These are phyloP conservation scores for Jimgerdemannia flammicorona DNA, from an alignment of 192 early-diverging fungal species.

Conservation along the genomic window DNA sequence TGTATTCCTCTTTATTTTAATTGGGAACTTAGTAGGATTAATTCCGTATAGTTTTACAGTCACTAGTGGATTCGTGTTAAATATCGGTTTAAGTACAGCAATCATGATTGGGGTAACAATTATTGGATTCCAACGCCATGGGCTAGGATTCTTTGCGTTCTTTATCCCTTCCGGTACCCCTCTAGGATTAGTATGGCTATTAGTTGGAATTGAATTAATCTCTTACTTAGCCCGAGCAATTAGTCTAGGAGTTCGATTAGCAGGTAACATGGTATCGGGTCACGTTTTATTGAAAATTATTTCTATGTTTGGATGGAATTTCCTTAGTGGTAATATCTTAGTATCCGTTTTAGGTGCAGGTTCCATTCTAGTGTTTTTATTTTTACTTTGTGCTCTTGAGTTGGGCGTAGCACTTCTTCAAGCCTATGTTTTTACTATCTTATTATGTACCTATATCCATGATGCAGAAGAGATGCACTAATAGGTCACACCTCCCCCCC, in stretches of 20 bases:
- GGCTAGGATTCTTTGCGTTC: constrained; percentile 47
- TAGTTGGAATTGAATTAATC: constrained; percentile 50
- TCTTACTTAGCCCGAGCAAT: constrained; percentile 48
- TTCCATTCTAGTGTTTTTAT: constrained; percentile 44
- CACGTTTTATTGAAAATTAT: constrained; percentile 52
- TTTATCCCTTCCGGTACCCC: constrained; percentile 47
- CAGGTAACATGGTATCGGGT: constrained; percentile 44
- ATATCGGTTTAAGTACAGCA: constrained; percentile 39
- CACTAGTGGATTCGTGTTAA: constrained; percentile 45
- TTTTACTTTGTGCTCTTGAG: constrained; percentile 50
- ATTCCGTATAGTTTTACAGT: constrained; percentile 41
- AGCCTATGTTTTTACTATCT: too few relatives aligned
- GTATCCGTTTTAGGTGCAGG: constrained; percentile 45
- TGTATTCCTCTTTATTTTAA: constrained; percentile 10
- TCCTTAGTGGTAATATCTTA: constrained; percentile 35
- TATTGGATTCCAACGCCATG: constrained; percentile 48
- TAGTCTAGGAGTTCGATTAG: constrained; percentile 49
- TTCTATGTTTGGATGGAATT: constrained; percentile 38
- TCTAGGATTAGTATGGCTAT: constrained; percentile 49
- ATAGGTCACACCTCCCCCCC: too few relatives aligned
- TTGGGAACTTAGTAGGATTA: constrained; percentile 6
- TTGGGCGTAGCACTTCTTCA: constrained; percentile 36
- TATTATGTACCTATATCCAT: too few relatives aligned
- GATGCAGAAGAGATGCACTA: too few relatives aligned
- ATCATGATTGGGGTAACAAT: constrained; percentile 46